Conservation (phyloP, 23 red algal species). For the Gracilaria caudata region DNA sequence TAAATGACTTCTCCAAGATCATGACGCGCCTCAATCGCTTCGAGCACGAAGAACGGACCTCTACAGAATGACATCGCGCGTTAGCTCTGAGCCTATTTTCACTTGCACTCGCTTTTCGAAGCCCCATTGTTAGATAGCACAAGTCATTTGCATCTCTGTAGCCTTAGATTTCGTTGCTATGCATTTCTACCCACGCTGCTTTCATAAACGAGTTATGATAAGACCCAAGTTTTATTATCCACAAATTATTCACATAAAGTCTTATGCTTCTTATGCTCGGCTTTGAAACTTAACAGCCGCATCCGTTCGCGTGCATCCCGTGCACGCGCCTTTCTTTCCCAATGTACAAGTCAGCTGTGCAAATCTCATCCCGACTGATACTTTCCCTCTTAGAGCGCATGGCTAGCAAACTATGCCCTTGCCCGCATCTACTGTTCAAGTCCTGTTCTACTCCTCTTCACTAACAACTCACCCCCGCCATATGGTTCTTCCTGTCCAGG, state of each 20-base stretch:
- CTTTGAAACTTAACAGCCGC: too few species aligned
- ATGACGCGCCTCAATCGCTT: background rate
- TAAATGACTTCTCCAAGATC: constrained; percentile 6
- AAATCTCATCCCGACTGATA: too few species aligned
- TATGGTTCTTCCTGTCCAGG: background rate
- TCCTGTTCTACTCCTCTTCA: background rate
- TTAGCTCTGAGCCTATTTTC: background rate
- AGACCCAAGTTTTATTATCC: background rate
- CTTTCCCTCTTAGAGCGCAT: too few species aligned
- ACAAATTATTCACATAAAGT: constrained; percentile 1
- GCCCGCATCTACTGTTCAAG: background rate
- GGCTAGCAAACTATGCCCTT: background rate
- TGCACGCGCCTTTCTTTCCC: too few species aligned
- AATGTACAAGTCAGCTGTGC: too few species aligned
- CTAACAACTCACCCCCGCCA: background rate
- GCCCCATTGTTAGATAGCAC: too few species aligned
- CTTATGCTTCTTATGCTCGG: background rate
- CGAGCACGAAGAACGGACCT: background rate
- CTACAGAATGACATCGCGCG: background rate
- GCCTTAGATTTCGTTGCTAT: too few species aligned
- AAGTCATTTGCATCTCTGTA: too few species aligned
- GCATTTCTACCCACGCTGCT: too few species aligned
- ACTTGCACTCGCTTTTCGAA: too few species aligned
- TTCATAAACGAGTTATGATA: background rate
- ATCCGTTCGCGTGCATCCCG: too few species aligned